Percentiles rank a stretch among this genome's conserved stretches.
These are phyloP conservation scores for Aspergillus sp. DNA, from an alignment of 2,329 filamentous ascomycete genomes.

Conservation along the genomic window DNA sequence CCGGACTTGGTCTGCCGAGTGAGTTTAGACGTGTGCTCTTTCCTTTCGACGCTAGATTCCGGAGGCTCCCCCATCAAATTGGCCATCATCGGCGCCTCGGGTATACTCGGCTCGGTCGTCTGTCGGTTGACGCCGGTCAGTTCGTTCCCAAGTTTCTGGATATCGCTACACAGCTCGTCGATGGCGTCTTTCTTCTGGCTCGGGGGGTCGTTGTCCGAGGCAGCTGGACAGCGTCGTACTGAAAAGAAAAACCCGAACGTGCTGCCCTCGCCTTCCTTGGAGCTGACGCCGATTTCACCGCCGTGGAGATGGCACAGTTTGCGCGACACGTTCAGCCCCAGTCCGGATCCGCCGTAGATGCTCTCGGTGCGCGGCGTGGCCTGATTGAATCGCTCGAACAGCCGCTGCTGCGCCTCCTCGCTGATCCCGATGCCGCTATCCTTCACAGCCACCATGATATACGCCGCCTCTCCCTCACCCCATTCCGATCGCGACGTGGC, in stretches of 20 bases:
- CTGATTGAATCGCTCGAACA: slow-evolving; percentile 79
- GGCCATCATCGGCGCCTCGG: slow-evolving; percentile 13
- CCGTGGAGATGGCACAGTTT: slow-evolving; percentile 79
- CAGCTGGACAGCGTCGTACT: slow-evolving; percentile 31
- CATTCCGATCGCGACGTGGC: slow-evolving; percentile 48
- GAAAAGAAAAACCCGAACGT: slow-evolving; percentile 61
- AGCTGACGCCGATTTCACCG: slow-evolving; percentile 72
- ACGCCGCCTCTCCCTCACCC: slow-evolving; percentile 59
- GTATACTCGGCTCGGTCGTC: slow-evolving; percentile 14
- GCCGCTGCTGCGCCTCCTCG: slow-evolving; percentile 67
- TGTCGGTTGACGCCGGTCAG: slow-evolving; percentile 12
- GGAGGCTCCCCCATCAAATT: slow-evolving; percentile 10
- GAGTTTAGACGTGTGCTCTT: slow-evolving; percentile 10
- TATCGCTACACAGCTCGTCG: slow-evolving; percentile 17
- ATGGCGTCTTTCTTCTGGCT: slow-evolving; percentile 2
- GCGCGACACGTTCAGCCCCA: slow-evolving; percentile 76
- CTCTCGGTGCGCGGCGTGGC: slow-evolving; percentile 74
- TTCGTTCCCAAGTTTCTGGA: slow-evolving; percentile 21
- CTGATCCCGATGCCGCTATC: slow-evolving; percentile 76
- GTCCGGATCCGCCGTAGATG: slow-evolving; percentile 74
- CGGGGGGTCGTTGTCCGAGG: not conserved
- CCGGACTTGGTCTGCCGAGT: slow-evolving; percentile 2
- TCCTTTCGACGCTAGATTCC: slow-evolving; percentile 4
- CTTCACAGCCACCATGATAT: slow-evolving; percentile 69
- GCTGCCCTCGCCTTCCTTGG: slow-evolving; percentile 55